Percentiles rank a stretch among this genome's conserved stretches.
phyloP scores from a whole-genome alignment of 148 eudicot species.

The Cornus kousa region DNA sequence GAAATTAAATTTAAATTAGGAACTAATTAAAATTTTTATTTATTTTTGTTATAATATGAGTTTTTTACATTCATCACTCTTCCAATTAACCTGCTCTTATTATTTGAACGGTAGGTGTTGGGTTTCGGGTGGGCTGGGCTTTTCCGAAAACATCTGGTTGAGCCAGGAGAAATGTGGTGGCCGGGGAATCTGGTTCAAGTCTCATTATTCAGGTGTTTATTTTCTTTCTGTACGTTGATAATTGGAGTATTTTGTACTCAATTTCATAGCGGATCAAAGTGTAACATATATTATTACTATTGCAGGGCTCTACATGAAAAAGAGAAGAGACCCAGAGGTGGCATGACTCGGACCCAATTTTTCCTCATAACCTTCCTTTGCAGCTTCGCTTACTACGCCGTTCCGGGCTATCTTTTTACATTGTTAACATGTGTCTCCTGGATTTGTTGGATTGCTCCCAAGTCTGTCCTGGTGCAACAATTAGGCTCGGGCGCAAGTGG shows the following conservation, averaged over 20 bases:
- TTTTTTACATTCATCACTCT: not conserved
- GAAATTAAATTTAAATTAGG: no score
- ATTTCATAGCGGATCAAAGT: not conserved
- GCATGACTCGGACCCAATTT: constrained; percentile 52
- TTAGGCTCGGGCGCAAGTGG: constrained; percentile 60
- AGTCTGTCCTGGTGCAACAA: constrained; percentile 50
- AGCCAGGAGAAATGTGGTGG: constrained; percentile 95
- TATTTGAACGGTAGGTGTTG: constrained; percentile 35
- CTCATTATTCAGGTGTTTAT: constrained; percentile 72
- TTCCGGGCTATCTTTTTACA: constrained; percentile 49
- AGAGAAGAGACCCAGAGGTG: constrained; percentile 49
- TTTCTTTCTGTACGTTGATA: not conserved
- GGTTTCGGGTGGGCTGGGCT: constrained; percentile 94
- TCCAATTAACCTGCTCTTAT: not conserved
- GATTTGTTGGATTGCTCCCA: constrained; percentile 62
- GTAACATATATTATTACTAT: not conserved
- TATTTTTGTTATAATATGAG: no score
- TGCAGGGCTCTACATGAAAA: constrained; percentile 78
- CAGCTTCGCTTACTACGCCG: constrained; percentile 47
- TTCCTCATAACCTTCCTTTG: constrained; percentile 43
- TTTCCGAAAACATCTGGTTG: constrained; percentile 70
- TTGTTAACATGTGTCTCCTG: constrained; percentile 57
- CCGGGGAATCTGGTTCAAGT: constrained; percentile 70
- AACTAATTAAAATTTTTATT: no score
- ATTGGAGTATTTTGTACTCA: not conserved